phyloP scores from a whole-genome alignment of 768 basidiomycete species.

The Lactarius sanguifluus region DNA sequence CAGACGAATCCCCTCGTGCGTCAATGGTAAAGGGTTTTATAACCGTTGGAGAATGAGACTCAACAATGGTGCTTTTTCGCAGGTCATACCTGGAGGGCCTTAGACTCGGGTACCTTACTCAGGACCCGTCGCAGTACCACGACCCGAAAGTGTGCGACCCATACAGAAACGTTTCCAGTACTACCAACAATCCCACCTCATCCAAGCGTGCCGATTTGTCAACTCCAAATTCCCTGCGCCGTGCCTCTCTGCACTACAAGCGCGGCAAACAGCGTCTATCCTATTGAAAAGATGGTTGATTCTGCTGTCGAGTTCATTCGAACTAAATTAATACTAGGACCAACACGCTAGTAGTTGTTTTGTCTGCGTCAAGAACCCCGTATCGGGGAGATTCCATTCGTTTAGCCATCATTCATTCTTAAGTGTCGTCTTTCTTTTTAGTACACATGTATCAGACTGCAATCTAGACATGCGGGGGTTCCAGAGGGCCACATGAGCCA shows the following conservation, averaged over 20 bases:
- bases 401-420: background rate
- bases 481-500: background rate
- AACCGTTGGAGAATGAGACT: background rate
- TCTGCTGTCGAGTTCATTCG: background rate
- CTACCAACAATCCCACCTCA: background rate
- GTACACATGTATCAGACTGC: background rate
- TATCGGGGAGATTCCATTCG: background rate
- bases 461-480: background rate
- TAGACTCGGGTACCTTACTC: constrained; percentile 56
- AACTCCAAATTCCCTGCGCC: background rate
- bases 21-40: constrained; percentile 53
- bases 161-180: constrained; percentile 36
- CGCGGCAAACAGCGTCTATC: background rate
- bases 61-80: background rate
- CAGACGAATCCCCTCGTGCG: constrained; percentile 51
- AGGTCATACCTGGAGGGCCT: constrained; percentile 75
- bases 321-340: background rate
- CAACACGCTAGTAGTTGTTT: background rate
- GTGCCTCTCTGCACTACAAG: background rate
- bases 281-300: background rate
- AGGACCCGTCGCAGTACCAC: constrained; percentile 55
- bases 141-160: constrained; percentile 64
- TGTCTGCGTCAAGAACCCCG: background rate
- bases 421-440: background rate
- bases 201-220: background rate